These are phyloP conservation scores for Amniculicola lignicola DNA, from an alignment of 495 filamentous ascomycete species.

Conservation along the genomic window DNA sequence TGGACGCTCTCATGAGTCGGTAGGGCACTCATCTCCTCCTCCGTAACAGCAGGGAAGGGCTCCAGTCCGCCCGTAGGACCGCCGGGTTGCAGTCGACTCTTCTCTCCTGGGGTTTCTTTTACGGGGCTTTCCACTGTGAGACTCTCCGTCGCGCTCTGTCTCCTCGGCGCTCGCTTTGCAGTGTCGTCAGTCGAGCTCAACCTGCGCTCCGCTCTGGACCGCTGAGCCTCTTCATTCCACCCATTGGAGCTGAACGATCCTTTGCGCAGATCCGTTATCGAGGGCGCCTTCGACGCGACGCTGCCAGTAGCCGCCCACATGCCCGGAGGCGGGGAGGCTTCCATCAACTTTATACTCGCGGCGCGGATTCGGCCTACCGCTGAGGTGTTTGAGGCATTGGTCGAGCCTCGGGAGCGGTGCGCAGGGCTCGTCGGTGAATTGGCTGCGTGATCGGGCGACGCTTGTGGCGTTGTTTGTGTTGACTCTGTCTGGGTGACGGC, in stretches of 20 bases:
- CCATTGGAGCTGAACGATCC: slow-evolving; percentile 43
- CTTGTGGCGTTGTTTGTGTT: slow-evolving; percentile 1
- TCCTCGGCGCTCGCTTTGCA: slow-evolving; percentile 17
- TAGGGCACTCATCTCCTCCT: slow-evolving; percentile 26
- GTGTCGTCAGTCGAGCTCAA: slow-evolving; percentile 19
- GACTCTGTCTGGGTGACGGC: slow-evolving; percentile 22
- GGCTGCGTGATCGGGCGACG: background rate
- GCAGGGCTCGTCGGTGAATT: slow-evolving; percentile 11
- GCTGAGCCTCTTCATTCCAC: slow-evolving; percentile 43
- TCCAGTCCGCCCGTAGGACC: slow-evolving; percentile 8
- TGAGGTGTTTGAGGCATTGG: slow-evolving; percentile 33
- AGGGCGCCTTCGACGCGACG: slow-evolving; percentile 44
- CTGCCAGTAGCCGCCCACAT: slow-evolving; percentile 53
- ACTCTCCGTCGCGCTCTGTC: slow-evolving; percentile 1
- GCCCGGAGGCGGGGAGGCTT: slow-evolving; percentile 50
- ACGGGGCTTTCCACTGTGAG: background rate
- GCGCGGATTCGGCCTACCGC: slow-evolving; percentile 35
- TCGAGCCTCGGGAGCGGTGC: slow-evolving; percentile 29
- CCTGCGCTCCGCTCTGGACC: slow-evolving; percentile 18
- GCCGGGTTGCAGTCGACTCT: background rate
- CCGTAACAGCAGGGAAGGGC: slow-evolving; percentile 32
- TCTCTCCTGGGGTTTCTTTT: slow-evolving; percentile 1
- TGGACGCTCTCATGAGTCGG: slow-evolving; percentile 1
- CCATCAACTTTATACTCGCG: slow-evolving; percentile 48
- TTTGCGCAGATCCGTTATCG: slow-evolving; percentile 44